Percentiles rank a stretch among this genome's conserved stretches.
Conservation (phyloP, 805 yeast species). For the Yamadazyma phyllophila region DNA sequence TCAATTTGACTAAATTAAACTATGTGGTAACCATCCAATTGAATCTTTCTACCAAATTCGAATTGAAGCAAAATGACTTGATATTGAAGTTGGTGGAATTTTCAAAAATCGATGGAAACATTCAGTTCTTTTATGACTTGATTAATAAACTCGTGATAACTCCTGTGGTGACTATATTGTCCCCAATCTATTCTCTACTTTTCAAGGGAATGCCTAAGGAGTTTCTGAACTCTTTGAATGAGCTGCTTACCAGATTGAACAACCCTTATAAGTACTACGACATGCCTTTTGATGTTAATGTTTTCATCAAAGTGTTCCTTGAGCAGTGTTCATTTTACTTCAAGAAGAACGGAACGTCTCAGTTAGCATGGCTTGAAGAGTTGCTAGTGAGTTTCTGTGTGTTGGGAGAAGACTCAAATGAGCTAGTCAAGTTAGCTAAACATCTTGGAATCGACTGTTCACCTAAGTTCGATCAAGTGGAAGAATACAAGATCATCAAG, state of each 20-base stretch:
- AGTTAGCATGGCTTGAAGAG: conserved; percentile 9
- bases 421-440: conserved; percentile 5
- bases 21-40: conserved; percentile 12
- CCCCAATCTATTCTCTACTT: conserved; percentile 14
- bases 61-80: conserved; percentile 10
- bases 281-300: conserved; percentile 29
- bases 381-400: conserved; percentile 9
- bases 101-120: conserved; percentile 7
- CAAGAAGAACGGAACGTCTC: not conserved
- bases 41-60: conserved; percentile 11
- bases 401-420: conserved; percentile 11
- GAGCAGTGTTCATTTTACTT: conserved; percentile 58
- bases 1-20: conserved; percentile 11
- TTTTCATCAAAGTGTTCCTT: conserved; percentile 35
- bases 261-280: conserved; percentile 88
- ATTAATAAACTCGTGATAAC: conserved; percentile 9
- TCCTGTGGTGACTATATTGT: conserved; percentile 12
- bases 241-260: conserved; percentile 65
- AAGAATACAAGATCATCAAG: conserved; percentile 9
- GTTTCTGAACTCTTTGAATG: conserved; percentile 70
- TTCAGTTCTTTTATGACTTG: conserved; percentile 23
- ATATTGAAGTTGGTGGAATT: conserved; percentile 10
- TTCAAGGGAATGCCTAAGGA: conserved; percentile 15
- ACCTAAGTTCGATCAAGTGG: not conserved
- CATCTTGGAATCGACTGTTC: conserved; percentile 5